These are phyloP conservation scores for Phoma herbarum DNA, from an alignment of 2,329 filamentous ascomycete genomes.

Conservation along the genomic window DNA sequence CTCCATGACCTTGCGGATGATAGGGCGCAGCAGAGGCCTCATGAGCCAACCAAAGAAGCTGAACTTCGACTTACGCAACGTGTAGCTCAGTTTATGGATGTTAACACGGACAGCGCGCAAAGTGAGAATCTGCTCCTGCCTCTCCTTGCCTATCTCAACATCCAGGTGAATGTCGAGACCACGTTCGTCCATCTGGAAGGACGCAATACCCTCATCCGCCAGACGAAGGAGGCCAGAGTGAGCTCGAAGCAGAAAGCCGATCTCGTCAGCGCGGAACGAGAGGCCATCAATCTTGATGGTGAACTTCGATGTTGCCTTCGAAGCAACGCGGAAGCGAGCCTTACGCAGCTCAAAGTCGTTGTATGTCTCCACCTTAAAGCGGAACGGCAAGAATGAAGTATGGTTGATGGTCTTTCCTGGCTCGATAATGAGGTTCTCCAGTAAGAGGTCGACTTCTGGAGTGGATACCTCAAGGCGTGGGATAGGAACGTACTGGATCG, in stretches of 20 bases:
- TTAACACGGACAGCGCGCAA: constrained; percentile 78
- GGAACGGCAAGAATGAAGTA: constrained; percentile 88
- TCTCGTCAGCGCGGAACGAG: constrained; percentile 82
- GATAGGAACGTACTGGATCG: constrained; percentile 87
- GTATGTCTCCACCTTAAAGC: constrained; percentile 79
- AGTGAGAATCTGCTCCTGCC: constrained; percentile 81
- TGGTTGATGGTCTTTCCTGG: constrained; percentile 84
- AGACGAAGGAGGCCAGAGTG: constrained; percentile 79
- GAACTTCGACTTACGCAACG: constrained; percentile 76
- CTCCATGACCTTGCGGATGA: constrained; percentile 82
- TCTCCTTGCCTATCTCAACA: constrained; percentile 80
- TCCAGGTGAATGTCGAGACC: constrained; percentile 89
- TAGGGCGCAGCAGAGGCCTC: constrained; percentile 82
- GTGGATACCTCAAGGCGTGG: constrained; percentile 87
- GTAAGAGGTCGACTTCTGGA: constrained; percentile 81
- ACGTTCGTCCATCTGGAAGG: constrained; percentile 83
- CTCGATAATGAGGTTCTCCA: constrained; percentile 91
- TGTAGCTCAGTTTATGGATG: constrained; percentile 88
- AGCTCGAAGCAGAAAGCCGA: constrained; percentile 88
- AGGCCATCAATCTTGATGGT: constrained; percentile 83
- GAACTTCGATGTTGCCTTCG: constrained; percentile 74
- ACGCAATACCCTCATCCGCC: constrained; percentile 83
- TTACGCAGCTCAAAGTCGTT: constrained; percentile 90
- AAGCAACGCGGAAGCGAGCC: constrained; percentile 72
- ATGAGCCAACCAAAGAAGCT: constrained; percentile 81